These are phyloP conservation scores for Debaryomyces udenii DNA, from an alignment of 1,139 yeast genomes.

Conservation along the genomic window DNA sequence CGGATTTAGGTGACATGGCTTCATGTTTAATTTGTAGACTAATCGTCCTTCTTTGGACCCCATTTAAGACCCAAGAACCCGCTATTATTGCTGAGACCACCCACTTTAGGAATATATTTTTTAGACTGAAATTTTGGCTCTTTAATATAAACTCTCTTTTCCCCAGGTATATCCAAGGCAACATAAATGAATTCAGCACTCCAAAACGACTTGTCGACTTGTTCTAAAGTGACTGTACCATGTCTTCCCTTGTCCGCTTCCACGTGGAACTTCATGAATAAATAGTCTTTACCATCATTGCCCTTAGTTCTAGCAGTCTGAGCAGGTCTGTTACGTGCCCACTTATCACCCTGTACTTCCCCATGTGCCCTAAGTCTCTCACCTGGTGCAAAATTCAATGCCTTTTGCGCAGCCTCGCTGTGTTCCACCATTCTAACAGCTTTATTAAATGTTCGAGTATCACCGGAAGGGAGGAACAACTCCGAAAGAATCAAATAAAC, in stretches of 20 bases:
- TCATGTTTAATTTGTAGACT: background rate
- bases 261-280: constrained; percentile 84
- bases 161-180: constrained; percentile 75
- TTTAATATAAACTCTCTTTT: constrained; percentile 67
- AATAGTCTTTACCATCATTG: constrained; percentile 75
- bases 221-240: constrained; percentile 80
- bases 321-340: constrained; percentile 90
- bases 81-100: constrained; percentile 26
- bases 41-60: constrained; percentile 71
- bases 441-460: constrained; percentile 84
- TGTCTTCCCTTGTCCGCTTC: constrained; percentile 57
- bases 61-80: constrained; percentile 83
- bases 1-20: too few relatives aligned
- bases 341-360: constrained; percentile 65
- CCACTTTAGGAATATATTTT: constrained; percentile 34
- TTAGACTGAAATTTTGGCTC: constrained; percentile 58
- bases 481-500: constrained; percentile 77
- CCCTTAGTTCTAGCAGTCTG: constrained; percentile 58
- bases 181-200: constrained; percentile 74
- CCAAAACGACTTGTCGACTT: constrained; percentile 65
- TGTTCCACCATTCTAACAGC: constrained; percentile 78
- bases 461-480: constrained; percentile 85
- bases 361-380: constrained; percentile 83
- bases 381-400: constrained; percentile 56
- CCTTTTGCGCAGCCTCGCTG: constrained; percentile 60